Percentiles rank a stretch among this genome's conserved stretches.
phyloP scores from a whole-genome alignment of 139 green algal genomes.

The Chlamydomonas incerta region DNA sequence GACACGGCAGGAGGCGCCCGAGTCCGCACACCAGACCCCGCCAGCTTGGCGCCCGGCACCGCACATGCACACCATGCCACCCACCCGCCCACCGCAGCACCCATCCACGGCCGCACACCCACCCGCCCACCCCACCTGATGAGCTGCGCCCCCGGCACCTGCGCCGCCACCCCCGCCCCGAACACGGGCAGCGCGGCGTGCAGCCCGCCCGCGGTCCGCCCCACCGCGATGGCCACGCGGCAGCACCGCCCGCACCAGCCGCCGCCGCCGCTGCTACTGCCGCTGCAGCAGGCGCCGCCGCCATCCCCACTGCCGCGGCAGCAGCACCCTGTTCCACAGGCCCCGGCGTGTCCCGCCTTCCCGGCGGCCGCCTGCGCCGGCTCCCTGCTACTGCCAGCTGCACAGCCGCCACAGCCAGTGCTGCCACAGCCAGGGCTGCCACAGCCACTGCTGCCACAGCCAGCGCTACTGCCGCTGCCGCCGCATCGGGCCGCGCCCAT shows the following conservation, averaged over 20 bases:
- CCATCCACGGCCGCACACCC: no score
- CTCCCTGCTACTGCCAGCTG: neutral
- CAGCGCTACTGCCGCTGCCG: neutral
- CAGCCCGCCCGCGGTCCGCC: neutral
- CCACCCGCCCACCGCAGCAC: neutral
- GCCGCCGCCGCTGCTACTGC: neutral
- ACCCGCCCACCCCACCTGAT: slow-evolving; percentile 1
- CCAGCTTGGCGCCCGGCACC: no score
- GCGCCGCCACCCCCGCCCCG: slow-evolving; percentile 5
- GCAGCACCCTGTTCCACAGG: neutral
- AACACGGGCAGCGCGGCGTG: neutral
- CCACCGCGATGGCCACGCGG: neutral
- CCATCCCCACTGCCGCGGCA: no score
- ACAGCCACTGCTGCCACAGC: neutral
- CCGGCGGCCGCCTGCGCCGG: no score
- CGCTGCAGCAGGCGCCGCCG: no score
- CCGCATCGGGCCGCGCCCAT: neutral
- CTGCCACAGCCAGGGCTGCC: neutral
- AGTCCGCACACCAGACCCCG: no score
- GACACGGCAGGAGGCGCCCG: neutral
- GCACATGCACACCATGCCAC: neutral
- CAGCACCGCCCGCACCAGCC: no score
- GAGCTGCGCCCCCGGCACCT: slow-evolving; percentile 25
- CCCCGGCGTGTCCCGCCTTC: no score
- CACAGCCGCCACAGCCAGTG: no score